Evolutionary conservation across 305 asterid genomes (phyloP).

Genomic region (Fraxinus albicans): DNA sequence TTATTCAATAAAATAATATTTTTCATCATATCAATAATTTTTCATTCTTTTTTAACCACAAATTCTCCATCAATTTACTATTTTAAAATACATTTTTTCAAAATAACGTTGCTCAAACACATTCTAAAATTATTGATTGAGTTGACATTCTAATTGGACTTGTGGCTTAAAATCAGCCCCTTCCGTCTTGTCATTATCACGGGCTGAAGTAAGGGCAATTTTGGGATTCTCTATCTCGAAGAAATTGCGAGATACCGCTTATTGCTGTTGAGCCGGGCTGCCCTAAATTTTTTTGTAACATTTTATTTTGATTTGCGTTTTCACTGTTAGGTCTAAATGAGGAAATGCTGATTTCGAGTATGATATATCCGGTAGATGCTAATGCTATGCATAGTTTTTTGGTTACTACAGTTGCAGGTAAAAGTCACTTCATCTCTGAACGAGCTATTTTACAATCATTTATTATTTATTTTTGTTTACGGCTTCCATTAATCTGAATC

Average conservation of each 20-base stretch:
- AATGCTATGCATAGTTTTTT: conserved; percentile 32
- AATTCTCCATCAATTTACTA: too few species aligned
- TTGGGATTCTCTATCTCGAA: not conserved
- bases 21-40: too few species aligned
- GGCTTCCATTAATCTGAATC: not conserved
- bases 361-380: conserved; percentile 7
- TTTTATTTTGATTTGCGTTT: conserved; percentile 1
- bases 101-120: too few species aligned
- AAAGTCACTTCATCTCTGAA: not conserved
- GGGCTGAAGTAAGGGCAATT: not conserved
- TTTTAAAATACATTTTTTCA: too few species aligned
- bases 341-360: conserved; percentile 29
- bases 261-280: not conserved
- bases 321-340: conserved; percentile 8
- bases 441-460: not conserved
- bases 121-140: too few species aligned
- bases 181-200: not conserved
- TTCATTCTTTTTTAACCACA: too few species aligned
- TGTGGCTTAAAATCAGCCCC: not conserved
- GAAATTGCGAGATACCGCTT: not conserved
- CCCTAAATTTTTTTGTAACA: not conserved
- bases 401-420: conserved; percentile 52
- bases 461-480: not conserved
- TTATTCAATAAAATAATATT: too few species aligned
- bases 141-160: too few species aligned